A percentile compares a stretch with the other conserved stretches of the same genome.
Conservation (phyloP, 2,329 filamentous ascomycete species). For the Cytospora mali region DNA sequence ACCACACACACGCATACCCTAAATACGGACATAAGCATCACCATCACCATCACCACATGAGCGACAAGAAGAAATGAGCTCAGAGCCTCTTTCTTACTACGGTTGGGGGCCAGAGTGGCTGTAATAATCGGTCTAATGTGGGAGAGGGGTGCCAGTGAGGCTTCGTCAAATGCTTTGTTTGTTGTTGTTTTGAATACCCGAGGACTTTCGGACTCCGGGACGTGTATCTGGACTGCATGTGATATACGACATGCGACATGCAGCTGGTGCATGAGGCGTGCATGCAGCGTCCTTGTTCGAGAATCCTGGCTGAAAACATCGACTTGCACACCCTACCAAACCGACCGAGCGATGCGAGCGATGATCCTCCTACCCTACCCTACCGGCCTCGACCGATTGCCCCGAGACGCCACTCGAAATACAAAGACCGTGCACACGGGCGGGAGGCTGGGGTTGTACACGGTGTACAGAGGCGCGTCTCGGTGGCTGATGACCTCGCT, state of each 20-base stretch:
- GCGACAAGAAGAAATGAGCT: slow-evolving; percentile 23
- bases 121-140: background rate
- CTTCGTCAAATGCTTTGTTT: background rate
- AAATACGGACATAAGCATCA: slow-evolving; percentile 12
- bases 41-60: slow-evolving; percentile 19
- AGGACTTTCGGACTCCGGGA: no score
- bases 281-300: background rate
- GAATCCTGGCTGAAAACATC: background rate
- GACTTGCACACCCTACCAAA: background rate
- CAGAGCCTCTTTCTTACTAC: background rate
- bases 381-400: background rate
- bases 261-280: background rate
- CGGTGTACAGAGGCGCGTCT: background rate
- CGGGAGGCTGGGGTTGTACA: slow-evolving; percentile 9
- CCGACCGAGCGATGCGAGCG: background rate
- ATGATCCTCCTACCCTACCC: background rate
- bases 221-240: background rate
- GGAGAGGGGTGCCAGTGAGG: background rate
- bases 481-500: background rate
- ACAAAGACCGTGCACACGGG: slow-evolving; percentile 9
- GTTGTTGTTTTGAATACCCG: no score
- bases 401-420: background rate
- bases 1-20: slow-evolving; percentile 29
- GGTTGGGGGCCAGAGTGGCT: background rate
- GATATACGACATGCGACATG: background rate